phyloP scores from a whole-genome alignment of 2,329 filamentous ascomycete genomes.

The Fusarium oligoseptatum region DNA sequence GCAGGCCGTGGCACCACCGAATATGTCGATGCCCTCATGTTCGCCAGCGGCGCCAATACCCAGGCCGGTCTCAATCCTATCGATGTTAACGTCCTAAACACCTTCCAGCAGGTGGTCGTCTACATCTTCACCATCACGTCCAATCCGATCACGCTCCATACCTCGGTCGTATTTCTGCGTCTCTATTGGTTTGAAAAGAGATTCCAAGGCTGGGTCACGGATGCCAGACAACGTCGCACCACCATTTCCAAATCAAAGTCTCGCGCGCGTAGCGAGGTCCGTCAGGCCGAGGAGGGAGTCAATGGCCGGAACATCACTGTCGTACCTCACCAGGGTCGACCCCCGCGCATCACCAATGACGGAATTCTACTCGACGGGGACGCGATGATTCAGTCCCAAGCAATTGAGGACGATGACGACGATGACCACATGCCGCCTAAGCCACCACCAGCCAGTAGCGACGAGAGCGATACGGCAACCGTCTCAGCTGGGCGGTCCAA shows the following conservation, averaged over 20 bases:
- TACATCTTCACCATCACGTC: conserved; percentile 79
- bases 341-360: conserved; percentile 72
- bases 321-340: conserved; percentile 68
- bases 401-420: conserved; percentile 49
- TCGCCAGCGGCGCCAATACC: conserved; percentile 86
- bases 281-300: conserved; percentile 72
- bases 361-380: conserved; percentile 62
- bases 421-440: conserved; percentile 47
- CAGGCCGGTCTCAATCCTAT: conserved; percentile 93
- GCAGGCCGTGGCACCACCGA: conserved; percentile 67
- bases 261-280: conserved; percentile 58
- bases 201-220: conserved; percentile 85
- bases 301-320: conserved; percentile 76
- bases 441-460: conserved; percentile 40
- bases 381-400: conserved; percentile 42
- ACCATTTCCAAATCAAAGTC: conserved; percentile 74
- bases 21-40: conserved; percentile 92
- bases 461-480: conserved; percentile 56
- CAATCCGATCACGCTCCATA: conserved; percentile 87
- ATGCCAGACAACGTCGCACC: conserved; percentile 75
- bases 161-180: conserved; percentile 89
- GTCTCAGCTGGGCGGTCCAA: conserved; percentile 47
- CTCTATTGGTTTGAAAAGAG: conserved; percentile 99
- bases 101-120: conserved; percentile 80
- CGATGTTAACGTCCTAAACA: conserved; percentile 75